phyloP scores from a whole-genome alignment of 83 land plant genomes.

The Larix sibirica region DNA sequence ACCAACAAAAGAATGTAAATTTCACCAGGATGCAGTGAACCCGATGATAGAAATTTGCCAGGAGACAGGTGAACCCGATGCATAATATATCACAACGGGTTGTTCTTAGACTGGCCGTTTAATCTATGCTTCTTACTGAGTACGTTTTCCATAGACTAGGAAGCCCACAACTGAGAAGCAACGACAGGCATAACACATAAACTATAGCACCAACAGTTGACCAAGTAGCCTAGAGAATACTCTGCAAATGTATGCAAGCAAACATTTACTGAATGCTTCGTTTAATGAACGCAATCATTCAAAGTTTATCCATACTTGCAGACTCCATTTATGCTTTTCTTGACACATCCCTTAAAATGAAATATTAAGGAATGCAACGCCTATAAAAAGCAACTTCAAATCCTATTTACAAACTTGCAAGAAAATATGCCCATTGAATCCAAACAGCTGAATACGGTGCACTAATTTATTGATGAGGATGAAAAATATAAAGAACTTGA shows the following conservation, averaged over 20 bases:
- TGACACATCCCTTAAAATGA: constrained; percentile 5
- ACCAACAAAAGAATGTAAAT: too few species aligned
- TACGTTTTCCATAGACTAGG: background rate
- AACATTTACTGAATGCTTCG: too few species aligned
- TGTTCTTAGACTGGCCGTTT: constrained; percentile 9
- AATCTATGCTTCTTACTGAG: constrained; percentile 16
- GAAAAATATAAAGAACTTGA: too few species aligned
- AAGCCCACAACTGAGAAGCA: constrained; percentile 3
- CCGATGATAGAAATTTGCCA: background rate
- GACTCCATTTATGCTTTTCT: constrained; percentile 4
- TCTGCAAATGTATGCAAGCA: background rate
- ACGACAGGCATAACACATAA: background rate
- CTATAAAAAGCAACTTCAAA: constrained; percentile 13
- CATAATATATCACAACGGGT: background rate
- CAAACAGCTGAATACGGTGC: too few species aligned
- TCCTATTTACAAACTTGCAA: background rate
- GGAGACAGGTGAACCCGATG: constrained; percentile 17
- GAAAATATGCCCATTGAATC: too few species aligned
- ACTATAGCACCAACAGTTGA: too few species aligned
- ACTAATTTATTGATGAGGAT: too few species aligned
- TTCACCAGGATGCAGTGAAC: too few species aligned
- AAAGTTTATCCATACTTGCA: background rate
- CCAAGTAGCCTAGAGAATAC: background rate
- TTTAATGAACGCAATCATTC: background rate
- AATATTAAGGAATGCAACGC: constrained; percentile 11